These are phyloP conservation scores for Gomphus bonarii DNA, from an alignment of 1,284 basidiomycete genomes.

Conservation along the genomic window DNA sequence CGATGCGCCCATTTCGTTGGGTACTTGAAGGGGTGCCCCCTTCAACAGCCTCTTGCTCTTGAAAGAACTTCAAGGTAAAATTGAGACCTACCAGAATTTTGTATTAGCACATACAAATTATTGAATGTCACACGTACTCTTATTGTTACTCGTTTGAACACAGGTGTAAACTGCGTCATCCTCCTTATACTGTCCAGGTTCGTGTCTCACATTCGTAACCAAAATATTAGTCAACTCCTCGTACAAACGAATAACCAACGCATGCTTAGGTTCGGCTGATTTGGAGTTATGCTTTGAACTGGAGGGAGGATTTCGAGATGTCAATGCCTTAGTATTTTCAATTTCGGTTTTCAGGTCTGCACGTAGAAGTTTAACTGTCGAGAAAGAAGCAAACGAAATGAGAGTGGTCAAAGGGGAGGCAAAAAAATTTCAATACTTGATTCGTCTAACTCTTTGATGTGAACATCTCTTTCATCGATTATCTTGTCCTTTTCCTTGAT, in stretches of 20 bases:
- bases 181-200: slow-evolving; percentile 20
- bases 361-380: slow-evolving; percentile 35
- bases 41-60: slow-evolving; percentile 28
- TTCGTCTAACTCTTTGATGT: slow-evolving; percentile 35
- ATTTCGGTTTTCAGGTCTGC: slow-evolving; percentile 54
- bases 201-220: slow-evolving; percentile 37
- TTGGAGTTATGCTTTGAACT: slow-evolving; percentile 18
- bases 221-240: slow-evolving; percentile 52
- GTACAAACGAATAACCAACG: slow-evolving; percentile 43
- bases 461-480: slow-evolving; percentile 36
- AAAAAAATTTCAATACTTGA: slow-evolving; percentile 29
- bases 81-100: slow-evolving; percentile 35
- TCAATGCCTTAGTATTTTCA: slow-evolving; percentile 40
- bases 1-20: slow-evolving; percentile 20
- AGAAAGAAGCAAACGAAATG: neutral
- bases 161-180: slow-evolving; percentile 24
- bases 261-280: slow-evolving; percentile 38
- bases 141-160: slow-evolving; percentile 25
- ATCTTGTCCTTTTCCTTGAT: slow-evolving; percentile 33
- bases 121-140: slow-evolving; percentile 25
- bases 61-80: slow-evolving; percentile 45
- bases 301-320: slow-evolving; percentile 27
- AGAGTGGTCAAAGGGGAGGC: neutral
- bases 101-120: neutral
- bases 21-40: slow-evolving; percentile 24